phyloP scores from a whole-genome alignment of 306 rosid species.

The Cucumis sativus region Cucumber_9930_V3 NC_026657.2:13160501-13161000 shows the following conservation, averaged over 20 bases:
- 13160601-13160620: background rate
- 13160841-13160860: conserved; percentile 41
- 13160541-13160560: background rate
- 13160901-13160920: conserved; percentile 36
- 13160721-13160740: background rate
- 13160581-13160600: background rate
- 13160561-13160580: background rate
- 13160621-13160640: background rate
- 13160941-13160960: background rate
- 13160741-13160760: background rate
- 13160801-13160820: conserved; percentile 37
- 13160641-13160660: background rate
- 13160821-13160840: conserved; percentile 33
- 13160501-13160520: background rate
- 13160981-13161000: background rate
- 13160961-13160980: background rate
- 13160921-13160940: background rate
- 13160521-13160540: background rate
- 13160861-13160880: conserved; percentile 22
- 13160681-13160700: no score
- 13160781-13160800: background rate
- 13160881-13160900: conserved; percentile 72
- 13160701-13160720: background rate
- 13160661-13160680: no score
- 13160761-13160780: background rate